Evolutionary conservation across 129 eudicot genomes (phyloP), one percentile per base, ranked within the genome.

Genomic region (Flaveria sonorensis): DNA sequence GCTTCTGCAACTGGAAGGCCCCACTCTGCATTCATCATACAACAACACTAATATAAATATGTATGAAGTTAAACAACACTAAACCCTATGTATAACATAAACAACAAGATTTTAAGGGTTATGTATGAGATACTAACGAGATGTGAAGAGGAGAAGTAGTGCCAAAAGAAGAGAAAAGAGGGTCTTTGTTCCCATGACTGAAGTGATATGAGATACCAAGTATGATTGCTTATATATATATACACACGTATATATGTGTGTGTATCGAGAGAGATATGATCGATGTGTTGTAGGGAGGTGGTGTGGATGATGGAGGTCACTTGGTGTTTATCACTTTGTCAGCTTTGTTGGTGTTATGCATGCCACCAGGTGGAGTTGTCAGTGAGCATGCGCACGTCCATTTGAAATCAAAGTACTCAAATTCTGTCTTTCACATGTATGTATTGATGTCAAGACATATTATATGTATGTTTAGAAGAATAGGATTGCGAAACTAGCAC

Each of bases 1-100:
- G 79, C 90, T 69, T 86, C 90, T 23, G 73, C 90, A 48, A 40
- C 67, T 24, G 57, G 71, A 32, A 83, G 50, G 3, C 19, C 47
- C 45, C 57, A 57, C 43, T 67, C 80, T 81, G 66, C 81, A 74
- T 43, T 24, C 67, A 24, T 24, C 42, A 13, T 48, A 79, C 15
- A 6, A 7, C 21, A 2, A 6, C 13, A 26, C 2, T 5, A 20
- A 7, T 15, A 11, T 55, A 4, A 23, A 40, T 43, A 43, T 43
- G 7, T 43, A 7, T 6, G 0, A 7, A 43, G 2, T 30, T 16
- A 3, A 55, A 28, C 52, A n/a, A 8, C 50, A 1, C 13, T 10
- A 59, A 40, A 19, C 8, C 12, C 67, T 23, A 14, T 45, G 1
- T 21, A 1, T 3, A 55, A 7, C 19, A 12, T 0, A 71, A 1